Evolutionary conservation across 129 eudicot genomes (phyloP).

Genomic region (Kitagawia praeruptora): DNA sequence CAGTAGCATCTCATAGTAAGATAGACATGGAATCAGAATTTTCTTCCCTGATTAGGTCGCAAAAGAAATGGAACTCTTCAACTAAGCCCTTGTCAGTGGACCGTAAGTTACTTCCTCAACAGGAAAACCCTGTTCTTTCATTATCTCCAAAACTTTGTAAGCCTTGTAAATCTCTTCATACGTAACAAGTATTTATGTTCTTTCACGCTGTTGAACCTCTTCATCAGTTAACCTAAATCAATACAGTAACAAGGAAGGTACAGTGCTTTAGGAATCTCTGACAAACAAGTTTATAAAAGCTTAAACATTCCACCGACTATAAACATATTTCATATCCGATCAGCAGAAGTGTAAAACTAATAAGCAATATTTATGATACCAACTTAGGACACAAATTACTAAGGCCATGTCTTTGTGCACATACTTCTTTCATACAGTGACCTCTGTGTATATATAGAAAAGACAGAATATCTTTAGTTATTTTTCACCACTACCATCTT

Average conservation of each 20-base stretch:
- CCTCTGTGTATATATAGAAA: neutral
- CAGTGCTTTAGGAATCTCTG: neutral
- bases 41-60: conserved; percentile 44
- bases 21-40: conserved; percentile 51
- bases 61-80: conserved; percentile 58
- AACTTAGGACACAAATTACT: neutral
- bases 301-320: neutral
- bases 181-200: too few relatives aligned
- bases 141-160: conserved; percentile 37
- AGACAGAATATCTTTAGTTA: neutral
- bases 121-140: conserved; percentile 63
- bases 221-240: conserved; percentile 71
- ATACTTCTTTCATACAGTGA: neutral
- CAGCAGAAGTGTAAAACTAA: neutral
- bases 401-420: neutral
- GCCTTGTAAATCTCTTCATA: conserved; percentile 57
- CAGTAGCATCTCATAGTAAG: conserved; percentile 86
- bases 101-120: conserved; percentile 66
- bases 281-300: neutral
- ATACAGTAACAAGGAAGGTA: conserved; percentile 6
- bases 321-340: neutral
- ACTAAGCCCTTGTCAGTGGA: conserved; percentile 60
- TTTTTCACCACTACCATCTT: neutral
- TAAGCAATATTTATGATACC: neutral
- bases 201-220: conserved; percentile 63